Evolutionary conservation across 2,329 filamentous ascomycete genomes (phyloP), one percentile per base, ranked within the genome.

Genomic region (Biscogniauxia mediterranea): DNA sequence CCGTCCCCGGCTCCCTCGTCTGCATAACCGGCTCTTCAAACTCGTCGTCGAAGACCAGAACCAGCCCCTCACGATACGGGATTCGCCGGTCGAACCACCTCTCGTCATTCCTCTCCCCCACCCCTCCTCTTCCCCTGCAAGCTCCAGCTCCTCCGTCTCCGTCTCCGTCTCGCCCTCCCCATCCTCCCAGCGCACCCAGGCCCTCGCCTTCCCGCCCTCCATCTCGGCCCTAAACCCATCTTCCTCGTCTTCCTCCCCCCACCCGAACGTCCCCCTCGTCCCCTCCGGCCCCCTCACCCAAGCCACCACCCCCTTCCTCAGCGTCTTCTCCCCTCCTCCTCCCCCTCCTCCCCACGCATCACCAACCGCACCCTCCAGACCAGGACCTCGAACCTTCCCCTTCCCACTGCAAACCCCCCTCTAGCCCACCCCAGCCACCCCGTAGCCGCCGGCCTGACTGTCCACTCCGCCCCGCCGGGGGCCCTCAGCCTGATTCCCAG

Each of bases 381-480:
- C 50, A 61, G 63, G 15, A 76, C 75, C 55, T 76, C 74, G 58
- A 77, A 77, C 50, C 64, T 67, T 1, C 75, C 75, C n/a, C 38
- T 57, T 46, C 25, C 54, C 13, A 74, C 76, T 7, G 75, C 72
- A 56, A 77, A 78, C 1, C 77, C 77, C 23, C 76, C 76, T 62
- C 71, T 70, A 1, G 69, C 73, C 59, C 71, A 75, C 20, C 69
- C 70, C 17, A 75, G 64, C 73, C 71, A 78, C 59, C 66, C 71
- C 23, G 69, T 76, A 59, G 73, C 57, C 42, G 66, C 64, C 15
- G 74, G 73, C 20, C 62, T 64, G 13, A 73, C 67, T 19, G 53
- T 58, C 71, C 71, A 75, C 42, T 61, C 65, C 50, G 58, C 55
- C 1, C 70, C 74, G 1, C 65, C 69, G 1, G 71, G 71, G 8